phyloP scores from a whole-genome alignment of 257 asterid genomes.

The Solanum chmielewskii region DNA sequence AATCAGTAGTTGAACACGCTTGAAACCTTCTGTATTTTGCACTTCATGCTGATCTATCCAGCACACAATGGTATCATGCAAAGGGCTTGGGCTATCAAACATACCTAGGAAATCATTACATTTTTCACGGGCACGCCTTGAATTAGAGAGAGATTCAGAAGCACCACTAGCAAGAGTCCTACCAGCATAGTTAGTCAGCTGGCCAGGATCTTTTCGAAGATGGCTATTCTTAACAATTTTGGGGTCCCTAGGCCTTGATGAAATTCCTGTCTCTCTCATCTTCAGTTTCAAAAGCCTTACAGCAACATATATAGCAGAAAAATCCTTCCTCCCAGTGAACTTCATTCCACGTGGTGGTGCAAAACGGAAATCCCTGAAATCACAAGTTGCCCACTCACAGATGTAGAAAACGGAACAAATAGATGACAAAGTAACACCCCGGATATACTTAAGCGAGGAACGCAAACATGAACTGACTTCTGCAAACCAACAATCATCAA shows the following conservation, averaged over 20 bases:
- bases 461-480: conserved; percentile 71
- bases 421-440: conserved; percentile 42
- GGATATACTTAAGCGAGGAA: conserved; percentile 63
- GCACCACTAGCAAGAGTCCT: conserved; percentile 1
- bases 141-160: conserved; percentile 7
- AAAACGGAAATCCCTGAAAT: conserved; percentile 72
- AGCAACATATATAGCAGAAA: conserved; percentile 73
- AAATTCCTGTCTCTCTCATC: conserved; percentile 38
- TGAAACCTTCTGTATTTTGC: conserved; percentile 72
- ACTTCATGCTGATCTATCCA: conserved; percentile 99
- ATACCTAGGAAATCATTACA: conserved; percentile 23
- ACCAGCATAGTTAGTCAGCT: conserved; percentile 5
- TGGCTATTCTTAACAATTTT: background rate
- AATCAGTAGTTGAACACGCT: conserved; percentile 64
- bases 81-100: conserved; percentile 75
- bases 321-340: conserved; percentile 82
- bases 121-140: conserved; percentile 25
- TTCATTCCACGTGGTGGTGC: conserved; percentile 57
- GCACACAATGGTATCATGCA: conserved; percentile 86
- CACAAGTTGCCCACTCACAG: conserved; percentile 99
- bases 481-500: conserved; percentile 73
- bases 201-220: conserved; percentile 13
- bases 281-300: conserved; percentile 72
- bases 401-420: conserved; percentile 76
- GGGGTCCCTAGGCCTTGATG: conserved; percentile 3